Percentiles rank a stretch among this genome's conserved stretches.
These are phyloP conservation scores for Naganishia sp. DNA, from an alignment of 1,284 basidiomycete species.

Conservation along the genomic window DNA sequence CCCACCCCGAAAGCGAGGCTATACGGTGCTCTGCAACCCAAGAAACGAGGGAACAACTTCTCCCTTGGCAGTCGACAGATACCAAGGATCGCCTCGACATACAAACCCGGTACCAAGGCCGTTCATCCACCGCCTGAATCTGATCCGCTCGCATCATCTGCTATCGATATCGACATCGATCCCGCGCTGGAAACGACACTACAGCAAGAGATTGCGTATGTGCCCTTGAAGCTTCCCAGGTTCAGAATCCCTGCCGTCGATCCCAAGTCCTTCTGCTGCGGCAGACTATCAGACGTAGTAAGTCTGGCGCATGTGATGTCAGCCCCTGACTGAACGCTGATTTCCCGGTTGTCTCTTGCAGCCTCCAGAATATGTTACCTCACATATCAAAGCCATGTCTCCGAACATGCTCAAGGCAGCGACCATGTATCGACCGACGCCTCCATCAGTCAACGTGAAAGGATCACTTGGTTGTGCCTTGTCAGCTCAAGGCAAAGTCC, in stretches of 20 bases:
- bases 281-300: constrained; percentile 16
- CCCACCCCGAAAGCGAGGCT: background rate
- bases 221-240: constrained; percentile 17
- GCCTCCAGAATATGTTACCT: constrained; percentile 13
- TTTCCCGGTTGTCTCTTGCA: background rate
- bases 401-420: constrained; percentile 12
- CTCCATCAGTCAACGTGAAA: too few species aligned
- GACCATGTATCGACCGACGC: constrained; percentile 21
- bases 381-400: constrained; percentile 4
- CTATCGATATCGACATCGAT: background rate
- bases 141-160: background rate
- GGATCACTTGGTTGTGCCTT: background rate
- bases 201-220: background rate
- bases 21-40: constrained; percentile 9
- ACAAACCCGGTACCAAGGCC: background rate
- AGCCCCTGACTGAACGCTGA: background rate
- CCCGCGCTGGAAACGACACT: background rate
- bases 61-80: constrained; percentile 16
- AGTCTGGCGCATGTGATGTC: background rate
- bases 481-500: background rate
- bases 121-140: background rate
- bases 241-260: constrained; percentile 15
- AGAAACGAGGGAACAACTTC: constrained; percentile 21
- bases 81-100: background rate
- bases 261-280: constrained; percentile 6